Conservation (phyloP, 2,329 filamentous ascomycete species). For the Fusarium sororula region DNA sequence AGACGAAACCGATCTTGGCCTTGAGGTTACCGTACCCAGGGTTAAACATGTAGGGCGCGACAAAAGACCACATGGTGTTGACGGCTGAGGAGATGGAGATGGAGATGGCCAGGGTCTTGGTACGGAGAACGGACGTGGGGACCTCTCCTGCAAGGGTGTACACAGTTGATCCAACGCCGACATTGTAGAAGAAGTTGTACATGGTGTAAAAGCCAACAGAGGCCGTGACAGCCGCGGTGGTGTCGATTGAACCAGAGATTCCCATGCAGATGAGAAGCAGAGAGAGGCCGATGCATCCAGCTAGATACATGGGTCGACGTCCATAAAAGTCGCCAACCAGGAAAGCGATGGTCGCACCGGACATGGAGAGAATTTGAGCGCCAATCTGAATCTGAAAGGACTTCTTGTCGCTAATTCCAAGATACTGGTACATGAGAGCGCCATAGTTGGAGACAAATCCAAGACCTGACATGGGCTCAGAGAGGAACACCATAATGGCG, state of each 20-base stretch:
- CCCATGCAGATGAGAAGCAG: slow-evolving; percentile 43
- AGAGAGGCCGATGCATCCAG: slow-evolving; percentile 36
- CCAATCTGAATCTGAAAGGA: slow-evolving; percentile 44
- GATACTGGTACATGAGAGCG: slow-evolving; percentile 45
- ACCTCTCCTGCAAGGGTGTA: slow-evolving; percentile 55
- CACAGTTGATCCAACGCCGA: slow-evolving; percentile 52
- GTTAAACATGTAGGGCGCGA: slow-evolving; percentile 57
- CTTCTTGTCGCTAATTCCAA: slow-evolving; percentile 40
- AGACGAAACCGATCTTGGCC: slow-evolving; percentile 54
- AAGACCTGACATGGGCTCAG: slow-evolving; percentile 58
- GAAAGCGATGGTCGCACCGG: slow-evolving; percentile 42
- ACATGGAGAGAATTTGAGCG: slow-evolving; percentile 43
- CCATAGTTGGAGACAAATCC: slow-evolving; percentile 56
- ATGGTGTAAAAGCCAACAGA: slow-evolving; percentile 50
- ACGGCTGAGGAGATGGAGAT: slow-evolving; percentile 53
- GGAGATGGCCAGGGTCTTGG: slow-evolving; percentile 55
- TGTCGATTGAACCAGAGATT: slow-evolving; percentile 39
- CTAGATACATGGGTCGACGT: slow-evolving; percentile 43
- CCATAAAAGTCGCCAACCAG: slow-evolving; percentile 41
- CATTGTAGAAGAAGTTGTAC: slow-evolving; percentile 53
- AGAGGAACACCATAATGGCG: slow-evolving; percentile 52
- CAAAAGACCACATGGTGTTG: slow-evolving; percentile 55
- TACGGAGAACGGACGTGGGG: slow-evolving; percentile 54
- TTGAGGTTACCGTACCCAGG: slow-evolving; percentile 48
- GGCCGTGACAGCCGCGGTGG: slow-evolving; percentile 37